Evolutionary conservation across 805 yeast species (phyloP).

Genomic region (Myxozyma sirexii): DNA sequence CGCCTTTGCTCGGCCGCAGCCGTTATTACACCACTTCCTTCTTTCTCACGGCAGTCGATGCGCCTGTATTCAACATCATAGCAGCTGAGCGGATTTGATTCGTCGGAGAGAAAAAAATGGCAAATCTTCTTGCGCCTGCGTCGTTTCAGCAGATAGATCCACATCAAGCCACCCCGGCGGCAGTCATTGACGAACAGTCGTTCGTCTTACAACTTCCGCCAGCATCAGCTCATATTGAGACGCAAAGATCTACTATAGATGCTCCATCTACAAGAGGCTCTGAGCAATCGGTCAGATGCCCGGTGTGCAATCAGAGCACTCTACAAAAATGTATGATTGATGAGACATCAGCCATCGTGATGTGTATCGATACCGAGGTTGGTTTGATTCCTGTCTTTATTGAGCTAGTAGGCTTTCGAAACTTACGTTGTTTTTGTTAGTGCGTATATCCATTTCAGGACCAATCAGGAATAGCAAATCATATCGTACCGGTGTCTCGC

Average conservation of each 20-base stretch:
- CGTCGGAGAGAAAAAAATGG: background rate
- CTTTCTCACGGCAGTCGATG: no score
- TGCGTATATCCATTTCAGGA: conserved; percentile 21
- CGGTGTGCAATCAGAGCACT: conserved; percentile 12
- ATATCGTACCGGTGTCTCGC: background rate
- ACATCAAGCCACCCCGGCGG: background rate
- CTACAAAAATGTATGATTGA: conserved; percentile 20
- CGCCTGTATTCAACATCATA: no score
- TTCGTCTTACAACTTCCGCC: conserved; percentile 4
- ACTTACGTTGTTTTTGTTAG: background rate
- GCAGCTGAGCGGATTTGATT: no score
- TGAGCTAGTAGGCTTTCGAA: no score
- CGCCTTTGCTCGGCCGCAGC: no score
- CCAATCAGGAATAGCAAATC: background rate
- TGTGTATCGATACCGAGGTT: conserved; percentile 14
- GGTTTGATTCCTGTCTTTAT: background rate
- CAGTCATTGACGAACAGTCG: background rate
- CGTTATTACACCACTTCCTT: no score
- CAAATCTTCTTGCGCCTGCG: conserved; percentile 1
- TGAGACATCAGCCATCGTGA: conserved; percentile 7
- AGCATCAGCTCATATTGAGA: background rate
- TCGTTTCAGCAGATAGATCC: conserved; percentile 4
- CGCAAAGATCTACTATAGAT: background rate
- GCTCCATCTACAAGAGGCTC: background rate
- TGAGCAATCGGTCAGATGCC: conserved; percentile 1